These are phyloP conservation scores for Jimgerdemannia lactiflua DNA, from an alignment of 192 early-diverging fungal genomes.

Conservation along the genomic window DNA sequence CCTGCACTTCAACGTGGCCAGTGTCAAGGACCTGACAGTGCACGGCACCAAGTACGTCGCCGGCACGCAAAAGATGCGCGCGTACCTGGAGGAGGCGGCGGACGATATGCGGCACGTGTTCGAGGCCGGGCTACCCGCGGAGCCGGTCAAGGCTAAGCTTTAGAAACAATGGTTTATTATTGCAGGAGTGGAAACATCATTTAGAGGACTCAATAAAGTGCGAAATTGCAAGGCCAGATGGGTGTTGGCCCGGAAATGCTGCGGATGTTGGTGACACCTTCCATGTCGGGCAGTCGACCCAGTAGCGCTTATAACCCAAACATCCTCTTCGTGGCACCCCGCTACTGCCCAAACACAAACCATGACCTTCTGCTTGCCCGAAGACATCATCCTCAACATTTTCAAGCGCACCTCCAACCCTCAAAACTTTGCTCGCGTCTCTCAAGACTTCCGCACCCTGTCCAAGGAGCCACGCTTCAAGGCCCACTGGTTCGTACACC, in stretches of 20 bases:
- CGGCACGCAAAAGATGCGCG: constrained; percentile 63
- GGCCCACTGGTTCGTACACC: constrained; percentile 10
- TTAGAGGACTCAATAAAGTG: too few species aligned
- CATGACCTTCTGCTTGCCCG: background rate
- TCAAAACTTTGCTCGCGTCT: background rate
- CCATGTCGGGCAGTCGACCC: too few species aligned
- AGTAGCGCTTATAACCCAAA: too few species aligned
- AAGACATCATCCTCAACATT: background rate
- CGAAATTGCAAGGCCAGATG: too few species aligned
- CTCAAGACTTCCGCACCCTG: background rate
- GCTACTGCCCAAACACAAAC: background rate
- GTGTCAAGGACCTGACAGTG: constrained; percentile 54
- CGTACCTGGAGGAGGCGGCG: constrained; percentile 85
- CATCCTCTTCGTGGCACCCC: too few species aligned
- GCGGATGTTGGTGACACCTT: too few species aligned
- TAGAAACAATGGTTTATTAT: constrained; percentile 7
- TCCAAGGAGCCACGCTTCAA: constrained; percentile 2
- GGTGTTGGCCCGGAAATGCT: too few species aligned
- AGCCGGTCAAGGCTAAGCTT: constrained; percentile 63
- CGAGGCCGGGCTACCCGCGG: constrained; percentile 55
- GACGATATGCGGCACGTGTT: constrained; percentile 82
- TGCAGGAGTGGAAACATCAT: too few species aligned
- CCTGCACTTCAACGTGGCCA: constrained; percentile 87
- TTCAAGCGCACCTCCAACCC: background rate
- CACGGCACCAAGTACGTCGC: constrained; percentile 50